Base-by-base conservation (phyloP, 257 asterid species). In the Agastache rugosa region DNA sequence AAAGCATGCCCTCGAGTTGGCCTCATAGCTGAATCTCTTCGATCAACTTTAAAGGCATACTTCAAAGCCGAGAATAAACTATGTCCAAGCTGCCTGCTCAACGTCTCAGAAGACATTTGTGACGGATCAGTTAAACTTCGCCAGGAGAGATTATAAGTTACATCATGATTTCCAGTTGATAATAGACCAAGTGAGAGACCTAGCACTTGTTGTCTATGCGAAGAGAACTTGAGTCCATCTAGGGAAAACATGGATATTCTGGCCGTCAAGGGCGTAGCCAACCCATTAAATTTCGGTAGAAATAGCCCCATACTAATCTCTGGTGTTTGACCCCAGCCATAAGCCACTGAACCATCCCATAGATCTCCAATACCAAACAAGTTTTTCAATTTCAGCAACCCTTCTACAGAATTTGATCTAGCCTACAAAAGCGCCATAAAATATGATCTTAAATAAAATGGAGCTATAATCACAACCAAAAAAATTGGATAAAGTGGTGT, bases 81-180 rank as follows among this genome's bases (percentile, higher is more conserved):
- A 78, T 88, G 98, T 48, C 99, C 99, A 56, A 90, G 97, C 83
- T 92, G 98, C 80, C 94, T 89, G 85, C 95, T 86, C 78, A 87
- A 92, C 23, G 96, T 61, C 53, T 69, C 78, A 12, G 97, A 92
- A 67, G 98, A 72, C 88, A 87, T 81, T 82, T 94, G 96, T n/a
- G 92, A 84, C 45, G 97, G 98, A 80, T 92, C 96, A 1, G 82
- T 84, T 73, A 94, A 83, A 35, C 85, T 85, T 63, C 94, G 93
- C 98, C 93, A 89, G 27, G 93, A 86, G 53, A 95, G 88, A 80
- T 85, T 88, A 82, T 89, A 95, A 14, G 94, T 75, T 34, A 95
- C 79, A 65, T 89, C 93, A 71, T 92, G 98, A 64, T 84, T 95
- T 71, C 83, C 86, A 67, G 87, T 71, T 58, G 96, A 85, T 35